Conservation (phyloP, 106 monocot species). For the Dioscorea dumetorum region DNA sequence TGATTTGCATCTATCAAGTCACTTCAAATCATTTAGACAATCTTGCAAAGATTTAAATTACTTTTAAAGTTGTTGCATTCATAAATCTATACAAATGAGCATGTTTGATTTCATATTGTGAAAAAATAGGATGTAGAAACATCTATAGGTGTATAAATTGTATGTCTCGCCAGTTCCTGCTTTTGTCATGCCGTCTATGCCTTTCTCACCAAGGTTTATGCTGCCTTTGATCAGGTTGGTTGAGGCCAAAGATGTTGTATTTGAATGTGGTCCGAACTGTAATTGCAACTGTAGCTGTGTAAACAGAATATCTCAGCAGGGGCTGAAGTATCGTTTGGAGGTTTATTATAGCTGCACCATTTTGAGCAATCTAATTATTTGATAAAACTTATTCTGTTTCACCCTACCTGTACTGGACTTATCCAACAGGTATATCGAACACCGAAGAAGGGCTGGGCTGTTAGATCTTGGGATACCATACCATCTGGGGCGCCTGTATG, state of each 20-base stretch:
- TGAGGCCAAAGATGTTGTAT: slow-evolving; percentile 80
- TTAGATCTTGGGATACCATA: slow-evolving; percentile 87
- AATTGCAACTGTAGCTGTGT: slow-evolving; percentile 45
- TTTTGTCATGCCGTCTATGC: no score
- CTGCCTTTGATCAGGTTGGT: slow-evolving; percentile 36
- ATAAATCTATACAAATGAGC: no score
- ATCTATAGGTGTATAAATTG: no score
- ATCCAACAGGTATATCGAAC: slow-evolving; percentile 55
- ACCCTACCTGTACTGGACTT: no score
- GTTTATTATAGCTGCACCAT: slow-evolving; percentile 16
- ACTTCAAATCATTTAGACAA: no score
- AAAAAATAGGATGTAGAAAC: no score
- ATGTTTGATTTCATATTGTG: no score
- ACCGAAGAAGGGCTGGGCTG: slow-evolving; percentile 83
- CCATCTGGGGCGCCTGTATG: slow-evolving; percentile 92
- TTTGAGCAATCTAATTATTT: neutral
- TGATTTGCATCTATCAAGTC: no score
- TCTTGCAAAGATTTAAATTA: no score
- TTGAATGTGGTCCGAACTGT: slow-evolving; percentile 83
- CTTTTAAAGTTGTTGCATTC: no score
- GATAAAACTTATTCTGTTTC: no score
- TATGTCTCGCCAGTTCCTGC: no score
- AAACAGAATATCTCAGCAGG: slow-evolving; percentile 76
- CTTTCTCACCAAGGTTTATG: neutral
- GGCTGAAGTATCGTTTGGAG: slow-evolving; percentile 73